Percentiles rank a stretch among this genome's conserved stretches.
Evolutionary conservation across 208 protist species (phyloP).

Genomic region (Acanthamoeba sp.): DNA sequence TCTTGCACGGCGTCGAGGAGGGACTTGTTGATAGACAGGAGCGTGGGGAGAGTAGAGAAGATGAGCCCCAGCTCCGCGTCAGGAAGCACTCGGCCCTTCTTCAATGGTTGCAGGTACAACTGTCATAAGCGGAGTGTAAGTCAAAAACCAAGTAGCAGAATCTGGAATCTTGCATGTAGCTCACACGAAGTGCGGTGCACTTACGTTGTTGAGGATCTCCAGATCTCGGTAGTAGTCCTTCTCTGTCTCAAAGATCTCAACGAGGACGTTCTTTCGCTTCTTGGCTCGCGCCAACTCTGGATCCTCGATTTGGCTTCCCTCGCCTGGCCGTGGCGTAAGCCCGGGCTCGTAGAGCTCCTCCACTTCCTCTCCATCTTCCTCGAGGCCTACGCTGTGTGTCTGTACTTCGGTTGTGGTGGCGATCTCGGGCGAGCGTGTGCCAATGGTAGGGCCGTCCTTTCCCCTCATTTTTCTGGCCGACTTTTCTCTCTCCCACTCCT

Average conservation of each 20-base stretch:
- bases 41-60: conserved; percentile 9
- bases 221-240: conserved; percentile 43
- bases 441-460: too few species aligned
- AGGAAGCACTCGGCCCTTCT: conserved; percentile 5
- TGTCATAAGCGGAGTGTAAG: too few species aligned
- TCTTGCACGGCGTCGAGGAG: conserved; percentile 27
- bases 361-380: not conserved
- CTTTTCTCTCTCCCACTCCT: not conserved
- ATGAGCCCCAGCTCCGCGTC: conserved; percentile 21
- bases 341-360: not conserved
- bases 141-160: not conserved
- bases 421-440: too few species aligned
- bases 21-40: conserved; percentile 13
- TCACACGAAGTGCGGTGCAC: too few species aligned
- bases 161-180: not conserved
- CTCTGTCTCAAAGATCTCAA: conserved; percentile 11
- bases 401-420: not conserved
- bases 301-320: conserved; percentile 5
- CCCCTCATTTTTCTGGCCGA: not conserved
- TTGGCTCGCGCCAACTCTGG: not conserved
- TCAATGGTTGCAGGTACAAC: conserved; percentile 30
- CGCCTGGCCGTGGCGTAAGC: conserved; percentile 13
- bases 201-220: conserved; percentile 29
- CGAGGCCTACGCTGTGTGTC: not conserved
- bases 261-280: not conserved